Percentiles rank a stretch among this genome's conserved stretches.
Conservation (phyloP, 805 yeast species). For the Kodamaea sagamina region DNA sequence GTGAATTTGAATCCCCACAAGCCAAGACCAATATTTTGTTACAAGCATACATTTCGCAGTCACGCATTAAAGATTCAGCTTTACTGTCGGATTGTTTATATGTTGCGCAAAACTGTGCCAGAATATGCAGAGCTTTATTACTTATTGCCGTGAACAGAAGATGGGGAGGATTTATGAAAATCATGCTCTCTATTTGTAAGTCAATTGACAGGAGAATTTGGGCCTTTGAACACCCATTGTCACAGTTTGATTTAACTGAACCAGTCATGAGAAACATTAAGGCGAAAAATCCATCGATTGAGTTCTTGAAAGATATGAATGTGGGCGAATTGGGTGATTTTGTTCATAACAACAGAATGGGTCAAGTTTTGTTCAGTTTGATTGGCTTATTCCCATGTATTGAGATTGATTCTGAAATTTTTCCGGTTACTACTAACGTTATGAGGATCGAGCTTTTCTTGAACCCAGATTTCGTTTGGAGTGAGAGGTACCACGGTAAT, state of each 20-base stretch:
- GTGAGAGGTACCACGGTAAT: constrained; percentile 73
- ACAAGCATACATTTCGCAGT: constrained; percentile 84
- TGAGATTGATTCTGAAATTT: constrained; percentile 74
- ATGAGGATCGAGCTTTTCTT: constrained; percentile 74
- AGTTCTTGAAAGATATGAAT: constrained; percentile 69
- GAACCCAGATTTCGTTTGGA: constrained; percentile 85
- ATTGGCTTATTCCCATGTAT: constrained; percentile 76
- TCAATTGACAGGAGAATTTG: constrained; percentile 82
- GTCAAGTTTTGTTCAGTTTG: constrained; percentile 57
- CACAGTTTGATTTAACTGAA: constrained; percentile 80
- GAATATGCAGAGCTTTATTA: constrained; percentile 90
- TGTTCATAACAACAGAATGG: constrained; percentile 80
- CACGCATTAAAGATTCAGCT: constrained; percentile 74
- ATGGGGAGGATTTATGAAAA: constrained; percentile 83
- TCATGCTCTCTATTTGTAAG: constrained; percentile 79
- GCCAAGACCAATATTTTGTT: constrained; percentile 86
- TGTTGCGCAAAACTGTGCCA: constrained; percentile 92
- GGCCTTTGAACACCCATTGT: constrained; percentile 88
- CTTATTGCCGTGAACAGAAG: constrained; percentile 82
- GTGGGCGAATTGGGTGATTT: constrained; percentile 82
- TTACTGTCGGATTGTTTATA: constrained; percentile 84
- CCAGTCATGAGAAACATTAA: constrained; percentile 63
- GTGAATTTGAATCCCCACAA: constrained; percentile 70
- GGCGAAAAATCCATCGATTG: constrained; percentile 67
- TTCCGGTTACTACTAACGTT: constrained; percentile 86